These are phyloP conservation scores for Beauveria brongniartii DNA, from an alignment of 2,329 filamentous ascomycete species.

Conservation along the genomic window DNA sequence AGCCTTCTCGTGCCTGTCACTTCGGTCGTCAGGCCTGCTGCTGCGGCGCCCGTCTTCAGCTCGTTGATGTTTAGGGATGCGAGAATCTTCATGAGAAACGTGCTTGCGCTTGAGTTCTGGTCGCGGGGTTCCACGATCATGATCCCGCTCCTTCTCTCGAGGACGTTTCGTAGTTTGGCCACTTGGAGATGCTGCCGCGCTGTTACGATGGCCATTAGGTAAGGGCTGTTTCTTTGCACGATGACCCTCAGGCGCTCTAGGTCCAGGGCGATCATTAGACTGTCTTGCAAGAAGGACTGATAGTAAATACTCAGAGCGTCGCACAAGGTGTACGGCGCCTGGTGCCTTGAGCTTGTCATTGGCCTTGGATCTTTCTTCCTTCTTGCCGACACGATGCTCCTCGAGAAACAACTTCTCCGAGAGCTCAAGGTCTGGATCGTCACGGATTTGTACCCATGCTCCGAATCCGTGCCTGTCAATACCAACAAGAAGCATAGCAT, in stretches of 20 bases:
- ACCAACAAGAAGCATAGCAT: slow-evolving; percentile 93
- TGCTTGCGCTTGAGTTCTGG: slow-evolving; percentile 56
- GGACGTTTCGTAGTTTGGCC: slow-evolving; percentile 40
- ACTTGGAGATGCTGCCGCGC: slow-evolving; percentile 64
- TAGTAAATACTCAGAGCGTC: slow-evolving; percentile 87
- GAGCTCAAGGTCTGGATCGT: slow-evolving; percentile 80
- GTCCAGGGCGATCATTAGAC: slow-evolving; percentile 65
- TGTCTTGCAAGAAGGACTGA: slow-evolving; percentile 88
- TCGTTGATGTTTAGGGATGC: slow-evolving; percentile 35
- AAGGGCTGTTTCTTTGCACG: slow-evolving; percentile 71
- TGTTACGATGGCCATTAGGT: slow-evolving; percentile 52
- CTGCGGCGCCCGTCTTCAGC: slow-evolving; percentile 31
- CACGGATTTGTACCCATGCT: slow-evolving; percentile 88
- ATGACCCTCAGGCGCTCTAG: slow-evolving; percentile 80
- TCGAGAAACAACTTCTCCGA: slow-evolving; percentile 90
- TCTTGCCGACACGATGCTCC: slow-evolving; percentile 96
- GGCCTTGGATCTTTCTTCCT: slow-evolving; percentile 76
- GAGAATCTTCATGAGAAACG: slow-evolving; percentile 37
- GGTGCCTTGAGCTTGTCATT: slow-evolving; percentile 81
- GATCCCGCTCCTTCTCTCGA: slow-evolving; percentile 41
- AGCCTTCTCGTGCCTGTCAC: slow-evolving; percentile 25
- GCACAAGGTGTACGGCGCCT: slow-evolving; percentile 93
- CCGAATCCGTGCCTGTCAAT: slow-evolving; percentile 93
- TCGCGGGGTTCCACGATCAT: slow-evolving; percentile 43
- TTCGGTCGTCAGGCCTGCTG: slow-evolving; percentile 29